phyloP scores from a whole-genome alignment of 805 yeast genomes.

The Schwanniomyces yamadae region DNA sequence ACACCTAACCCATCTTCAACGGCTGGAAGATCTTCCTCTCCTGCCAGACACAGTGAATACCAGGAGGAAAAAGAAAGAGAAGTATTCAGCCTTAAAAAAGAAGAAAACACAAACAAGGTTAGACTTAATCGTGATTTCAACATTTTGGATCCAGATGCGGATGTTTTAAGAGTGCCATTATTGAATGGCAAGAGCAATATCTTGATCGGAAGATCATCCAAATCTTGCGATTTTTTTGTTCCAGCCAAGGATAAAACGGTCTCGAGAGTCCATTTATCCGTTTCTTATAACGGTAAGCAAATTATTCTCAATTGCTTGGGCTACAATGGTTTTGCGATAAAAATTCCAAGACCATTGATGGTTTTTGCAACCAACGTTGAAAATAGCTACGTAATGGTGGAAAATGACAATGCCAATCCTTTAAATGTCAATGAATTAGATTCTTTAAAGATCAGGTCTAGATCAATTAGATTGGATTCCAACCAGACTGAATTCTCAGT shows the following conservation, averaged over 20 bases:
- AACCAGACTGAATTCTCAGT: slow-evolving; percentile 56
- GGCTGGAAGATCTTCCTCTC: slow-evolving; percentile 42
- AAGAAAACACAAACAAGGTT: slow-evolving; percentile 6
- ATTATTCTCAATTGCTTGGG: slow-evolving; percentile 72
- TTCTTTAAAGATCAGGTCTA: slow-evolving; percentile 15
- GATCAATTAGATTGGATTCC: slow-evolving; percentile 41
- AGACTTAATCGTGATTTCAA: slow-evolving; percentile 34
- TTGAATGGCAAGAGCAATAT: slow-evolving; percentile 35
- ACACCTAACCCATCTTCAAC: slow-evolving; percentile 71
- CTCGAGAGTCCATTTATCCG: slow-evolving; percentile 63
- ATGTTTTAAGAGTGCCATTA: slow-evolving; percentile 39
- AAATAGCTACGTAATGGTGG: slow-evolving; percentile 22
- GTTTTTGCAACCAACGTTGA: slow-evolving; percentile 24
- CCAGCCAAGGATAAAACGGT: slow-evolving; percentile 52
- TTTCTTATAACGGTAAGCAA: slow-evolving; percentile 44
- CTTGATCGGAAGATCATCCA: slow-evolving; percentile 68
- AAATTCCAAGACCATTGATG: slow-evolving; percentile 52
- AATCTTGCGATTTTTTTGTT: slow-evolving; percentile 52
- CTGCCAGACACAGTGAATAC: slow-evolving; percentile 17
- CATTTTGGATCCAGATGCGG: slow-evolving; percentile 31
- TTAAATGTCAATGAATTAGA: slow-evolving; percentile 15
- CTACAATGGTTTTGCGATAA: slow-evolving; percentile 72
- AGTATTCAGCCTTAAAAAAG: background rate
- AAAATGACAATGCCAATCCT: slow-evolving; percentile 21
- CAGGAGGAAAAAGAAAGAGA: slow-evolving; percentile 7